These are phyloP conservation scores for Tubosaeta brunneosetosa DNA, from an alignment of 768 basidiomycete genomes.

Conservation along the genomic window DNA sequence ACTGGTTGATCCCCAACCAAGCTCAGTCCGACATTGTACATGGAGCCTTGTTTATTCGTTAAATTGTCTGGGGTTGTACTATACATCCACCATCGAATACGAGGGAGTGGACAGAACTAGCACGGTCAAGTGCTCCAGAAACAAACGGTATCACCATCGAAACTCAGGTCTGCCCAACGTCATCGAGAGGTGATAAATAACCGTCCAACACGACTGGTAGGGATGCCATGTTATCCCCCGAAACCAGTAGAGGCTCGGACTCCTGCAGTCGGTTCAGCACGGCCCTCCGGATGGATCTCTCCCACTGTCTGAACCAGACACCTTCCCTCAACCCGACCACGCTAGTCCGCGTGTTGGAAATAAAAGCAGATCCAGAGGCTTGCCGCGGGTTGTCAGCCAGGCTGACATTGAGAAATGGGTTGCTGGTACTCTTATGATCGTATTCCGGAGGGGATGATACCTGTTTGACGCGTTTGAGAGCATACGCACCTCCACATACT, in stretches of 20 bases:
- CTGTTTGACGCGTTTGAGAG: constrained; percentile 47
- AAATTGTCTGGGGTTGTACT: constrained; percentile 12
- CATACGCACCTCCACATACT: constrained; percentile 71
- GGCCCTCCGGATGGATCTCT: constrained; percentile 57
- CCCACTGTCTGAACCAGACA: constrained; percentile 79
- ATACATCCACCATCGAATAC: background rate
- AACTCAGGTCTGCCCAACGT: background rate
- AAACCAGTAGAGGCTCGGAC: constrained; percentile 29
- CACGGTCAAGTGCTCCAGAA: background rate
- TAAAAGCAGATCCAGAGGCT: constrained; percentile 20
- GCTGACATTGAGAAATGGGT: constrained; percentile 2
- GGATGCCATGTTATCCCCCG: constrained; percentile 19
- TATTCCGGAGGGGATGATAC: constrained; percentile 10
- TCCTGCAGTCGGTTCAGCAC: constrained; percentile 43
- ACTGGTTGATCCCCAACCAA: background rate
- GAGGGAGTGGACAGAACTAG: background rate
- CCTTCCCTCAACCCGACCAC: constrained; percentile 63
- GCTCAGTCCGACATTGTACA: background rate
- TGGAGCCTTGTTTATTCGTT: constrained; percentile 19
- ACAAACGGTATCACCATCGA: background rate
- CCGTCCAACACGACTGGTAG: constrained; percentile 24
- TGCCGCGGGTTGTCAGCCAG: background rate
- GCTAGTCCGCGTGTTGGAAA: constrained; percentile 33
- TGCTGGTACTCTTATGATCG: constrained; percentile 2
- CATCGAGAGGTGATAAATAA: constrained; percentile 5